These are phyloP conservation scores for Candida sojae DNA, from an alignment of 1,139 yeast species.

Conservation along the genomic window DNA sequence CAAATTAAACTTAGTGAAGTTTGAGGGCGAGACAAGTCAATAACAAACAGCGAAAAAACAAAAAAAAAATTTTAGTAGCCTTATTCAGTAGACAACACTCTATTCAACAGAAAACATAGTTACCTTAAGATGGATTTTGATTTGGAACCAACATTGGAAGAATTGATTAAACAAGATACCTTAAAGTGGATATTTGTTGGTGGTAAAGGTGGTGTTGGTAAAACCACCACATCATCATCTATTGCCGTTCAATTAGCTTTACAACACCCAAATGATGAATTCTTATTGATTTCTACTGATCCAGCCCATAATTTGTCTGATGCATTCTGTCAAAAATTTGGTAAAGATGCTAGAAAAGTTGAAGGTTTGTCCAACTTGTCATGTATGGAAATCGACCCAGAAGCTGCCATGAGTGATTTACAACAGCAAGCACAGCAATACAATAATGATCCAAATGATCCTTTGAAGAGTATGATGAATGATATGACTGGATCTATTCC, in stretches of 20 bases:
- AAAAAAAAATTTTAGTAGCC: background rate
- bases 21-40: too few species aligned
- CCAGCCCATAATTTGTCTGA: constrained; percentile 98
- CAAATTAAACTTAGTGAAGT: too few species aligned
- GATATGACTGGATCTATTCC: constrained; percentile 96
- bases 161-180: constrained; percentile 63
- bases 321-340: constrained; percentile 97
- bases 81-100: background rate
- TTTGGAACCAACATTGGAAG: constrained; percentile 67
- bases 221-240: constrained; percentile 95
- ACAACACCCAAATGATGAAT: constrained; percentile 77
- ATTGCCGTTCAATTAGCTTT: constrained; percentile 88
- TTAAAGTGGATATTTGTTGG: constrained; percentile 98
- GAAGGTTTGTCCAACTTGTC: constrained; percentile 85
- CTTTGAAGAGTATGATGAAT: constrained; percentile 72
- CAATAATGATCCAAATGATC: constrained; percentile 60
- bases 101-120: background rate
- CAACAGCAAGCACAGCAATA: constrained; percentile 60
- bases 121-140: constrained; percentile 41
- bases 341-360: constrained; percentile 92
- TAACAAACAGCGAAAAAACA: background rate
- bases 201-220: constrained; percentile 99
- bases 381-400: constrained; percentile 98
- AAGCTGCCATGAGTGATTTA: constrained; percentile 89
- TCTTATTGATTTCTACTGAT: constrained; percentile 89